Conservation (phyloP, 495 filamentous ascomycete genomes). For the Venustampulla echinocandica region DNA sequence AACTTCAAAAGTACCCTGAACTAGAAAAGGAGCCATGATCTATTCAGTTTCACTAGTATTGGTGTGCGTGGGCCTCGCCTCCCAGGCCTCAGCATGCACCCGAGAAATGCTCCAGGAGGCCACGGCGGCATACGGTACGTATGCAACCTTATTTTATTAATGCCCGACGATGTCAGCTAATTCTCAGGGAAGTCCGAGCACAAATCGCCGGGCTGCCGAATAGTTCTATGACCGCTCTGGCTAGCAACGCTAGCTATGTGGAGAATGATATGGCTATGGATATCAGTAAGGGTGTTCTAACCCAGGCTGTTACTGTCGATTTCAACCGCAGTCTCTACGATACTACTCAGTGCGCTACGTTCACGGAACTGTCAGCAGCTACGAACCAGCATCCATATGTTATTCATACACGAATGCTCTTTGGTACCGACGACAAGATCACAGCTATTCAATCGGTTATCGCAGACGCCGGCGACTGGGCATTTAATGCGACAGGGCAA, state of each 20-base stretch:
- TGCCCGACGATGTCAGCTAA: neutral
- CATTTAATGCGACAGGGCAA: conserved; percentile 24
- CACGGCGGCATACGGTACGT: conserved; percentile 20
- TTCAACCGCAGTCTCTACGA: conserved; percentile 33
- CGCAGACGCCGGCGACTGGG: conserved; percentile 20
- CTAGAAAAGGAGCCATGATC: neutral
- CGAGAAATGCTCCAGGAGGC: conserved; percentile 17
- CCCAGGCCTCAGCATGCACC: conserved; percentile 1
- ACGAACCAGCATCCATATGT: conserved; percentile 20
- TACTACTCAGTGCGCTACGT: conserved; percentile 32
- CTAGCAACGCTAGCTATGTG: conserved; percentile 19
- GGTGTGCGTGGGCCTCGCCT: conserved; percentile 5
- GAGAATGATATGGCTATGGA: conserved; percentile 26
- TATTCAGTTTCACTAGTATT: neutral
- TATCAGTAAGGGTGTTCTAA: conserved; percentile 26
- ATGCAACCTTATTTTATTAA: neutral
- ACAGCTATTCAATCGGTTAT: conserved; percentile 21
- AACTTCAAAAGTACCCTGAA: neutral
- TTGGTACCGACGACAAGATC: conserved; percentile 24
- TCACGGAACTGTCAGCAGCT: conserved; percentile 31
- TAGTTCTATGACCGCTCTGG: conserved; percentile 14
- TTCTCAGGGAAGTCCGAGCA: conserved; percentile 12
- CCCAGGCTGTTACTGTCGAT: conserved; percentile 29
- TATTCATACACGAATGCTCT: conserved; percentile 29
- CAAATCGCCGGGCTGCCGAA: conserved; percentile 16